A percentile compares a stretch with the other conserved stretches of the same genome.
Conservation (phyloP, 2,329 filamentous ascomycete genomes). For the Trichoderma sp. region DNA sequence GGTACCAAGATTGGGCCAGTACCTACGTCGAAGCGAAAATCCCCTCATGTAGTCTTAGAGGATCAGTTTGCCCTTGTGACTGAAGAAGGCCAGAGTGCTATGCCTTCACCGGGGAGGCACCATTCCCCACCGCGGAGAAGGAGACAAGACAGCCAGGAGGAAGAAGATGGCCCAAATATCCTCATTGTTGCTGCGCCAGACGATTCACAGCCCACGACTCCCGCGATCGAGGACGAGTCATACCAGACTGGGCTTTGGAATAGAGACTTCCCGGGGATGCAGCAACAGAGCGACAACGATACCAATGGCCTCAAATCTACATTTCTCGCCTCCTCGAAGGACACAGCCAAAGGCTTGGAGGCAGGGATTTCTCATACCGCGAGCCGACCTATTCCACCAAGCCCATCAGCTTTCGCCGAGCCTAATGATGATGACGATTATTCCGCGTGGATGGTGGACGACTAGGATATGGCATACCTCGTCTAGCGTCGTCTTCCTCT, state of each 20-base stretch:
- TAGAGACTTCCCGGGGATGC: background rate
- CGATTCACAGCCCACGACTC: conserved; percentile 58
- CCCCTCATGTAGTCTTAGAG: conserved; percentile 39
- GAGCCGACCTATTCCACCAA: conserved; percentile 15
- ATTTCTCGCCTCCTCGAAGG: background rate
- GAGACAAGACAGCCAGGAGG: conserved; percentile 34
- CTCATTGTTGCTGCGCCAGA: conserved; percentile 63
- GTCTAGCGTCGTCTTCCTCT: background rate
- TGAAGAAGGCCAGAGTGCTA: conserved; percentile 31
- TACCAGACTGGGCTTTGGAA: conserved; percentile 20
- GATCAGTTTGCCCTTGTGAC: conserved; percentile 23
- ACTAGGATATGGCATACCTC: background rate
- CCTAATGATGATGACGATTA: conserved; percentile 27
- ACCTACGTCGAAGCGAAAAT: conserved; percentile 62
- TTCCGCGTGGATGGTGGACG: conserved; percentile 31
- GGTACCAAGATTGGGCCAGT: conserved; percentile 56
- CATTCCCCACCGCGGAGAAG: conserved; percentile 48
- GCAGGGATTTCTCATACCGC: background rate
- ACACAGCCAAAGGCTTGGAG: background rate
- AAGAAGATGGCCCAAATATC: conserved; percentile 47
- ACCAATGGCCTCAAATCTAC: background rate
- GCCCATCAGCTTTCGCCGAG: conserved; percentile 15
- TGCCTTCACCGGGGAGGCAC: conserved; percentile 33
- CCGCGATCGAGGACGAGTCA: conserved; percentile 38
- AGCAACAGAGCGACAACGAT: background rate